A percentile compares a stretch with the other conserved stretches of the same genome.
phyloP scores from a whole-genome alignment of 495 filamentous ascomycete genomes.

The Penicillium cosmopolitanum region DNA sequence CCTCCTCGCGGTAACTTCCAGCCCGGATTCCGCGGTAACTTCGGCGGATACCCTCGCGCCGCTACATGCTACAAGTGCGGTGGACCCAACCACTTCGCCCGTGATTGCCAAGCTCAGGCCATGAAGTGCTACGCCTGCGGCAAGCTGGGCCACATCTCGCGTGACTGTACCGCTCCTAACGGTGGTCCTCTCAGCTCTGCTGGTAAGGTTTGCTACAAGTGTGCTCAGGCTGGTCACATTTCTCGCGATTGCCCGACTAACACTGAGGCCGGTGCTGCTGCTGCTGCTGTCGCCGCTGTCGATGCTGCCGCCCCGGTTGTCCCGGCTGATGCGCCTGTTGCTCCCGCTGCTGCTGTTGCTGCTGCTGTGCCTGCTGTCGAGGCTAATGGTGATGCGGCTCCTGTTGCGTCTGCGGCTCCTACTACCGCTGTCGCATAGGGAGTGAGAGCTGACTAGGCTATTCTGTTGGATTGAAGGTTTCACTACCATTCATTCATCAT shows the following conservation, averaged over 20 bases:
- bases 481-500: slow-evolving; percentile 17
- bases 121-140: slow-evolving; percentile 99
- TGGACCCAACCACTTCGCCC: slow-evolving; percentile 97
- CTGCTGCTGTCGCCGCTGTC: slow-evolving; percentile 17
- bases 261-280: slow-evolving; percentile 52
- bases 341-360: slow-evolving; percentile 49
- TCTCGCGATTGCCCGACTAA: slow-evolving; percentile 82
- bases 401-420: slow-evolving; percentile 51
- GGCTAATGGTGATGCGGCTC: slow-evolving; percentile 40
- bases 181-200: slow-evolving; percentile 93
- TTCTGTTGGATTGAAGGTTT: slow-evolving; percentile 20
- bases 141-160: slow-evolving; percentile 96
- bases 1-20: slow-evolving; percentile 42
- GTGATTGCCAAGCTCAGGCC: slow-evolving; percentile 98
- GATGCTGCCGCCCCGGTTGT: slow-evolving; percentile 41
- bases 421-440: slow-evolving; percentile 61
- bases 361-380: slow-evolving; percentile 44
- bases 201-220: slow-evolving; percentile 98
- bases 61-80: slow-evolving; percentile 99
- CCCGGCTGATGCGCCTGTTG: slow-evolving; percentile 36
- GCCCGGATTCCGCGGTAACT: slow-evolving; percentile 64
- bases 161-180: slow-evolving; percentile 97
- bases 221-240: slow-evolving; percentile 93
- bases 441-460: not conserved
- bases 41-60: slow-evolving; percentile 68